phyloP scores from a whole-genome alignment of 2,329 filamentous ascomycete species.

The Scedosporium dehoogii region DNA sequence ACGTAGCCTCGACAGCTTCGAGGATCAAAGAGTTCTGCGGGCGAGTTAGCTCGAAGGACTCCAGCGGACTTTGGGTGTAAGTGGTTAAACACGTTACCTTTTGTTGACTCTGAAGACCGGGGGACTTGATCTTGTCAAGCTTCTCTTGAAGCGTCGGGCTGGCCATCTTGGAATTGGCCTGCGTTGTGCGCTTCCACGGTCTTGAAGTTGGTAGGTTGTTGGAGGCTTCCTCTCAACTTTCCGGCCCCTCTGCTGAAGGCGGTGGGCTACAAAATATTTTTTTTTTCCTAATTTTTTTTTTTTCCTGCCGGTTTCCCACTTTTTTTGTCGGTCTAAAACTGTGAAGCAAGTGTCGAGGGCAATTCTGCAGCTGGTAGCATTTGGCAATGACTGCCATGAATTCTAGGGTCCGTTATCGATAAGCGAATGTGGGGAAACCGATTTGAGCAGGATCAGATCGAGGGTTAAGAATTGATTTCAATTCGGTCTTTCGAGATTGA shows the following conservation, averaged over 20 bases:
- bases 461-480: not conserved
- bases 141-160: slow-evolving; percentile 64
- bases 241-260: not conserved
- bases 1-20: slow-evolving; percentile 82
- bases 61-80: not conserved
- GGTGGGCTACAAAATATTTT: not conserved
- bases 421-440: not conserved
- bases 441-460: not conserved
- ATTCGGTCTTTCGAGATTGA: too few species aligned
- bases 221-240: not conserved
- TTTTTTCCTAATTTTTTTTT: not conserved
- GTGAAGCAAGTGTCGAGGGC: not conserved
- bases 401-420: not conserved
- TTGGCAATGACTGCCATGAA: not conserved
- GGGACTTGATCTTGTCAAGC: slow-evolving; percentile 93
- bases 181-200: not conserved
- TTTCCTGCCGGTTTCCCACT: not conserved
- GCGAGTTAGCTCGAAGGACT: not conserved
- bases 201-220: not conserved
- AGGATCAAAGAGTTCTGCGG: slow-evolving; percentile 75
- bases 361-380: not conserved
- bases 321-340: not conserved
- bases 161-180: slow-evolving; percentile 28
- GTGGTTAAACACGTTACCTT: slow-evolving; percentile 31
- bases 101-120: slow-evolving; percentile 90